Base-by-base conservation (phyloP, 2,329 filamentous ascomycete genomes). In the Rasamsonia emersonii region DNA sequence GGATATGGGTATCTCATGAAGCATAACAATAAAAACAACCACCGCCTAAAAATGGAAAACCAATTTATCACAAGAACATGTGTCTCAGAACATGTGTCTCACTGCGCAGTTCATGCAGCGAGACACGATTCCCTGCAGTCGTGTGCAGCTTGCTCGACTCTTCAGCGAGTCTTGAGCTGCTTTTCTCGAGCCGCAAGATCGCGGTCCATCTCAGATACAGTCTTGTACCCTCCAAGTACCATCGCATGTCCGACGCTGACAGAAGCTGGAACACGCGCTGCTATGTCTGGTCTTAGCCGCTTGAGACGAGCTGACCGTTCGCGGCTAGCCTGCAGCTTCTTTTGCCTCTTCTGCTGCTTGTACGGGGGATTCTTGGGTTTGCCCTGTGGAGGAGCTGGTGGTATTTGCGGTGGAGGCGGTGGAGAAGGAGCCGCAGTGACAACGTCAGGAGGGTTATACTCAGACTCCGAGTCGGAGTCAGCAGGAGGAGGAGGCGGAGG, bases 231-330 rank as follows among this genome's bases (percentile, higher is more conserved):
- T n/a, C 48, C 51, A 25, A 56, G 41, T 15, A 39, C 47, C 23
- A 56, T 28, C 15, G 52, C 52, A 25, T 50, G 41, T 14, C 52
- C 44, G 17, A 51, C 46, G 32, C 40, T 51, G 23, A 57, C 42
- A 8, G 42, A 44, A 9, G 40, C 28, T 2, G 51, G 51, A 18
- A 57, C 32, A n/a, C n/a, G n/a, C 25, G 40, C 35, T n/a, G 35
- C 24, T 26, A 54, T 35, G 35, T 56, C 53, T 9, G 53, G 54
- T 23, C 54, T 48, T 28, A 58, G 35, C 23, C 39, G 38, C 28
- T 39, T 50, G 7, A 58, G 38, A 24, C 51, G 47, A 35, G 40
- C 33, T 9, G 54, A 50, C 33, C 54, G 54, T 16, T 57, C 50
- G 15, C 44, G 41, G 19, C 45, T 47, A 9, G 43, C 43, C 26